Evolutionary conservation across 129 eudicot species (phyloP).

Genomic region (Escallonia herrerae): DNA sequence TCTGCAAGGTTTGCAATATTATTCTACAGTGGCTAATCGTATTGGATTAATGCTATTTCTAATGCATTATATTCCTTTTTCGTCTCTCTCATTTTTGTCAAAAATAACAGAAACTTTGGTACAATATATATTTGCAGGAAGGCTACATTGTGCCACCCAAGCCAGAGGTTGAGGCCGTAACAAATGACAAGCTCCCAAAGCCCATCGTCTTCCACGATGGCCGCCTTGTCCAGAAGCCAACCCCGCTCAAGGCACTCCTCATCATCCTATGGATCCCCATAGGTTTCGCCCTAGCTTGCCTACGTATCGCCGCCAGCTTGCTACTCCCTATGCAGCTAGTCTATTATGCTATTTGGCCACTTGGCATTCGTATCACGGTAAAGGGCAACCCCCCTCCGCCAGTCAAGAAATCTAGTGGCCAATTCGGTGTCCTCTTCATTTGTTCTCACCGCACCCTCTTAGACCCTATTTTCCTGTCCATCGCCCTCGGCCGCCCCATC

Average conservation of each 20-base stretch:
- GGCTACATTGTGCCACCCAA: slow-evolving; percentile 44
- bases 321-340: slow-evolving; percentile 67
- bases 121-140: slow-evolving; percentile 29
- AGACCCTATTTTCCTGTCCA: slow-evolving; percentile 71
- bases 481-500: slow-evolving; percentile 63
- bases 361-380: slow-evolving; percentile 53
- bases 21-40: not conserved
- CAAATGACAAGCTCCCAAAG: slow-evolving; percentile 47
- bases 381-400: slow-evolving; percentile 65
- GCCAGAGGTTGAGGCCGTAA: slow-evolving; percentile 43
- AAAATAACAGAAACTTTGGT: too few species aligned
- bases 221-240: slow-evolving; percentile 56
- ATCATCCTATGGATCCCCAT: slow-evolving; percentile 52
- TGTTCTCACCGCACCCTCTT: slow-evolving; percentile 72
- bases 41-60: too few species aligned
- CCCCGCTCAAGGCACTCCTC: slow-evolving; percentile 47
- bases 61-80: too few species aligned
- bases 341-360: slow-evolving; percentile 67
- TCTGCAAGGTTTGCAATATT: slow-evolving; percentile 45
- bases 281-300: slow-evolving; percentile 46
- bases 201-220: slow-evolving; percentile 74
- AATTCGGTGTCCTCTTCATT: slow-evolving; percentile 65
- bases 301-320: slow-evolving; percentile 52
- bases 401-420: slow-evolving; percentile 33
- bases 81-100: too few species aligned